A percentile compares a stretch with the other conserved stretches of the same genome.
phyloP scores from a whole-genome alignment of 768 basidiomycete genomes.

The Kwoniella pini region DNA sequence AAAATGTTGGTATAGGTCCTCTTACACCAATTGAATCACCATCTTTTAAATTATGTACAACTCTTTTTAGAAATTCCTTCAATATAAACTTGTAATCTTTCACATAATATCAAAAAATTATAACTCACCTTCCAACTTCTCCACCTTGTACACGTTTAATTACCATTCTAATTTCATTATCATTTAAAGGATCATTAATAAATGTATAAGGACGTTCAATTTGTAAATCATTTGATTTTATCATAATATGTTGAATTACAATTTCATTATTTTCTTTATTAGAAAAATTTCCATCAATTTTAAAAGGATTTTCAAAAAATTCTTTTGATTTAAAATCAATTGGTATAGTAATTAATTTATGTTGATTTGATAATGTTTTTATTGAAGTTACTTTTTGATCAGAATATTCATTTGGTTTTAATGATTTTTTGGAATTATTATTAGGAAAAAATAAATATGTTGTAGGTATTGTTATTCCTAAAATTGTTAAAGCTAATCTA shows the following conservation, averaged over 20 bases:
- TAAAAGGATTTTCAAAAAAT: conserved; percentile 26
- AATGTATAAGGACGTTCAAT: conserved; percentile 53
- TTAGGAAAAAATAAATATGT: conserved; percentile 27
- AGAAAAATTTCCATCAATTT: conserved; percentile 1
- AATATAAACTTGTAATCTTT: too few relatives aligned
- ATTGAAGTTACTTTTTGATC: conserved; percentile 33
- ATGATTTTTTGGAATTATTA: too few relatives aligned
- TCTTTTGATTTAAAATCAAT: conserved; percentile 23
- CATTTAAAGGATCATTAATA: conserved; percentile 40
- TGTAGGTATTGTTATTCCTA: conserved; percentile 24
- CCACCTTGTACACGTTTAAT: conserved; percentile 51
- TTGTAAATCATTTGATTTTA: conserved; percentile 50
- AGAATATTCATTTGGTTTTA: conserved; percentile 43
- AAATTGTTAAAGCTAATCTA: conserved; percentile 8
- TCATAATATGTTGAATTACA: conserved; percentile 49
- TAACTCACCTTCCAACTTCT: conserved; percentile 55
- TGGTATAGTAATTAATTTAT: conserved; percentile 36
- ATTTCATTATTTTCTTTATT: conserved; percentile 19
- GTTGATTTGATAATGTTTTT: conserved; percentile 27
- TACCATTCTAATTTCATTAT: conserved; percentile 42
- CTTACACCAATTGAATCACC: conserved; percentile 46
- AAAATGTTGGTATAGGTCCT: conserved; percentile 47
- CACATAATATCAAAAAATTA: too few relatives aligned
- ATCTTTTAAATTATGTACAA: conserved; percentile 39
- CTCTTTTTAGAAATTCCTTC: too few relatives aligned